Conservation (phyloP, 495 filamentous ascomycete genomes). For the Penicillium paradoxum region DNA sequence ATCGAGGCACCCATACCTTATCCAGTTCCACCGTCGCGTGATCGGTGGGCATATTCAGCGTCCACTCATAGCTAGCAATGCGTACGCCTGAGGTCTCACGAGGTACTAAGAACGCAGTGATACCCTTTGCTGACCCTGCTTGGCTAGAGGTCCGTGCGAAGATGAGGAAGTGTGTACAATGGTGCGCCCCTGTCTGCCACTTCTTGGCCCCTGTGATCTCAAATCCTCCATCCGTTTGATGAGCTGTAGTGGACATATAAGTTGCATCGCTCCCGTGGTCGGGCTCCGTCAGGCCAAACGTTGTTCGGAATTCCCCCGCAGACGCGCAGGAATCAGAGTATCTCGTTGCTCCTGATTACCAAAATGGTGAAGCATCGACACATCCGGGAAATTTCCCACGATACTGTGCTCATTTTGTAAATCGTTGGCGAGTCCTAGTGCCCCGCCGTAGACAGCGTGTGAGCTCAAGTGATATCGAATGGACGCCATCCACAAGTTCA, state of each 20-base stretch:
- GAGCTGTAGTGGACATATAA: constrained; percentile 49
- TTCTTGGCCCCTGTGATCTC: constrained; percentile 53
- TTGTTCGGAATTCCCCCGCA: constrained; percentile 47
- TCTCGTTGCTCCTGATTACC: constrained; percentile 46
- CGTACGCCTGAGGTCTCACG: constrained; percentile 39
- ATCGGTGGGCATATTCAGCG: constrained; percentile 60
- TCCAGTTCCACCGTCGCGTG: constrained; percentile 50
- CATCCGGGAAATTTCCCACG: constrained; percentile 55
- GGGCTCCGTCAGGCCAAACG: constrained; percentile 59
- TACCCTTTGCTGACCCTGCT: constrained; percentile 44
- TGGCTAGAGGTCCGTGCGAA: constrained; percentile 51
- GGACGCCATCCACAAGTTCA: constrained; percentile 56
- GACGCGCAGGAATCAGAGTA: constrained; percentile 43
- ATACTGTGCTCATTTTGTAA: constrained; percentile 57
- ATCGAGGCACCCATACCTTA: constrained; percentile 44
- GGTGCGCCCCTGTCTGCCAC: constrained; percentile 59
- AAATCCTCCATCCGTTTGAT: constrained; percentile 37
- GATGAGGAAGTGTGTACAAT: constrained; percentile 53
- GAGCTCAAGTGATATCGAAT: constrained; percentile 53
- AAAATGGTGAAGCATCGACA: constrained; percentile 54
- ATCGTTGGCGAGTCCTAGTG: constrained; percentile 56
- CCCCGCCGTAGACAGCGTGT: constrained; percentile 38
- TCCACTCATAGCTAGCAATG: constrained; percentile 54
- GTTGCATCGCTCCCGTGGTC: constrained; percentile 56
- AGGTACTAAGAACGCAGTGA: constrained; percentile 55